Conservation (phyloP, 2,329 filamentous ascomycete species). For the Fusarium tjaetaba region DNA sequence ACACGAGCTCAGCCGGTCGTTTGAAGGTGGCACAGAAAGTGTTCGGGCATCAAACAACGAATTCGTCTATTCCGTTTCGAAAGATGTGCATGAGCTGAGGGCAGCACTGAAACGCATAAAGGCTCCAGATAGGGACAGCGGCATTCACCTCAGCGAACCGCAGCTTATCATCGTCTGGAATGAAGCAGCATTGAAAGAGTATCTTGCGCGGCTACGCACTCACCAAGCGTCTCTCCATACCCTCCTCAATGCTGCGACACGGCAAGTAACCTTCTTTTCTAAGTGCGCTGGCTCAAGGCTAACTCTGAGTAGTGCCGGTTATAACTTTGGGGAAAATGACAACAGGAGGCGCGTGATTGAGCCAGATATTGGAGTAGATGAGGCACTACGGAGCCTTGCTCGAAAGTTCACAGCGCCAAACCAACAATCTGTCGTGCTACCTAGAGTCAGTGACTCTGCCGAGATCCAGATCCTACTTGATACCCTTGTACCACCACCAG, state of each 20-base stretch:
- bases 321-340: constrained; percentile 36
- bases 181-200: constrained; percentile 38
- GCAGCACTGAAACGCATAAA: constrained; percentile 42
- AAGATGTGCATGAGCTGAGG: constrained; percentile 41
- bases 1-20: constrained; percentile 38
- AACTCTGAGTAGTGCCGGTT: constrained; percentile 27
- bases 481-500: constrained; percentile 40
- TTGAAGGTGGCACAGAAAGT: constrained; percentile 28
- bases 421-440: constrained; percentile 36
- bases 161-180: constrained; percentile 45
- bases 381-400: constrained; percentile 39
- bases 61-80: constrained; percentile 42
- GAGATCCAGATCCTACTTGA: constrained; percentile 44
- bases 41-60: constrained; percentile 41
- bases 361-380: constrained; percentile 40
- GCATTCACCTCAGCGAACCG: constrained; percentile 41
- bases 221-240: constrained; percentile 44
- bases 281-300: not conserved
- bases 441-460: constrained; percentile 43
- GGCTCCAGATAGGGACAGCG: constrained; percentile 42
- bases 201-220: constrained; percentile 36
- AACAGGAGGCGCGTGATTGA: constrained; percentile 43
- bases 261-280: constrained; percentile 8
- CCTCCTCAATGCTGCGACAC: constrained; percentile 42
- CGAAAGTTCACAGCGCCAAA: constrained; percentile 39